phyloP scores from a whole-genome alignment of 148 eudicot genomes.

The Cornus florida region DNA sequence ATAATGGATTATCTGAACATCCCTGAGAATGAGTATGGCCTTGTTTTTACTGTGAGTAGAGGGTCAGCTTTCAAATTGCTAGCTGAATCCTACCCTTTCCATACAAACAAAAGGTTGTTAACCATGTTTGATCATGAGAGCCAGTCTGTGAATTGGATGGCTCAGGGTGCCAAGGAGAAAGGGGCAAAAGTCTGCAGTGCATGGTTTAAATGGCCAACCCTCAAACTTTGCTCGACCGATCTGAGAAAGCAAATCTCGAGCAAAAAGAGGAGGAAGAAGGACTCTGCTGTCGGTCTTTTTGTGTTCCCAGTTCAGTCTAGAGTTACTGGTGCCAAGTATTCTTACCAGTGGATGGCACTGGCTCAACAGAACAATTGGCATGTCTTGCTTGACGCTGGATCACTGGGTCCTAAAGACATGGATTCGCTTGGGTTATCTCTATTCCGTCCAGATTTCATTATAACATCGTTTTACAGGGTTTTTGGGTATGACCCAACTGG shows the following conservation, averaged over 20 bases:
- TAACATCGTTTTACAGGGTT: constrained; percentile 89
- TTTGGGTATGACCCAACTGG: constrained; percentile 96
- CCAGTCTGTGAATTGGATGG: constrained; percentile 97
- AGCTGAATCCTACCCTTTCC: constrained; percentile 95
- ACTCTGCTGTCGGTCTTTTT: constrained; percentile 80
- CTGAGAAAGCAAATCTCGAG: constrained; percentile 75
- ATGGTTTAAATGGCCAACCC: constrained; percentile 95
- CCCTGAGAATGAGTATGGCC: constrained; percentile 93
- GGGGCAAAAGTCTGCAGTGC: constrained; percentile 90
- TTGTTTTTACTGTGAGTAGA: constrained; percentile 92
- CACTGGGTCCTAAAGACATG: constrained; percentile 97
- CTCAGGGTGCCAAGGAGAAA: constrained; percentile 78
- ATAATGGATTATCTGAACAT: constrained; percentile 94
- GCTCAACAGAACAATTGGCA: constrained; percentile 98
- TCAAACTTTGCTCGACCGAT: constrained; percentile 86
- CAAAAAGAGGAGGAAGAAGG: constrained; percentile 87
- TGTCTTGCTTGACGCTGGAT: constrained; percentile 90
- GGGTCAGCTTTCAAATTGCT: constrained; percentile 94
- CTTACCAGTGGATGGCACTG: constrained; percentile 98
- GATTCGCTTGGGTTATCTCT: constrained; percentile 92
- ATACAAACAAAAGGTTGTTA: constrained; percentile 81
- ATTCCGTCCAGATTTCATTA: constrained; percentile 90
- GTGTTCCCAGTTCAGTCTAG: constrained; percentile 96
- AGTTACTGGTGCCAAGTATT: constrained; percentile 94
- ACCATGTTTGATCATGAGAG: constrained; percentile 99